Base-by-base conservation (phyloP, 306 rosid genomes). In the Canavalia ensiformis region DNA sequence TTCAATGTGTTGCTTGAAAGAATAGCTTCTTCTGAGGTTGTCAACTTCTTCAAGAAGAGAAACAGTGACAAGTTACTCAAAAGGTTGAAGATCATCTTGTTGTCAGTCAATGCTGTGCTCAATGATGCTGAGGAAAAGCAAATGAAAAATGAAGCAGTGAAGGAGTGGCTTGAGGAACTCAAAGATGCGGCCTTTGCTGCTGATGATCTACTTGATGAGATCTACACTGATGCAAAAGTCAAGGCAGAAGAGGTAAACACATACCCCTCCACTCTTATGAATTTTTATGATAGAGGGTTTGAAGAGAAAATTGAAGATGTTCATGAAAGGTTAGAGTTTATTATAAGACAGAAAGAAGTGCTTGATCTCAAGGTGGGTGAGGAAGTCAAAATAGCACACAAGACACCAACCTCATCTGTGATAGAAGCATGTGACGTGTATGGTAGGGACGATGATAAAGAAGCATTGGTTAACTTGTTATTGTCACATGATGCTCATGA, bases 61-160 rank as follows among this genome's bases (percentile, higher is more conserved):
- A 76, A 66, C 57, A 54, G 47, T 9, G 80, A 66, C 1, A 65
- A 69, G 84, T 73, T 86, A 75, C 87, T 84, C 39, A 82, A 63
- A 49, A 82, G 68, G 83, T 41, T 86, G 82, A 82, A 84, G 82
- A 68, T 86, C 41, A 60, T 74, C 8, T 57, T 89, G 78, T 13
- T 82, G 52, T 86, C 88, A 0, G 78, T 83, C 7, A 76, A 89
- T 68, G 73, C 49, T 4, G 87, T 84, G 56, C 79, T 86, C 34
- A 54, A 68, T 57, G 90, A 86, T 44, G 92, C 92, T 0, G 90
- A 89, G 69, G 84, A 72, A 58, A 89, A 84, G 60, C 88, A 89
- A 68, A 58, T 84, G 74, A 79, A 56, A 13, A 76, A 74, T 44
- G 37, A 68, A n/a, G 46, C 75, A 1, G 90, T 89, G 68, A 84